Base-by-base conservation (phyloP, 106 monocot species). In the Acorus calamus region DNA sequence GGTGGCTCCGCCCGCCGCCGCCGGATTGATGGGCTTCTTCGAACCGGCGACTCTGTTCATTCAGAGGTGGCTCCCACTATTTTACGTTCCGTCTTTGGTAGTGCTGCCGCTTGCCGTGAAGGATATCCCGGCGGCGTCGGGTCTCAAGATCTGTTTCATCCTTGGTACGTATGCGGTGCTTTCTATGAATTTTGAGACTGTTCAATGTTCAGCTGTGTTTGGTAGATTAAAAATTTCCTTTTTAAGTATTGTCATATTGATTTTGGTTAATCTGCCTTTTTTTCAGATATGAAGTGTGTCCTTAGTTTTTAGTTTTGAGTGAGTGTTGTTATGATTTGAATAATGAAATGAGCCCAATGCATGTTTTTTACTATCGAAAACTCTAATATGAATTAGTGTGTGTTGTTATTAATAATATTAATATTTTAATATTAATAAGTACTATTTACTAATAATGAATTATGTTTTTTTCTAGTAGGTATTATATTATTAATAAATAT, bases 1-100 rank as follows among this genome's bases (percentile, higher is more conserved):
- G 2, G 44, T 69, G 2, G 76, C 57, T 52, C 96, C 96, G 0
- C 52, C 76, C 3, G 80, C 82, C 2, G 96, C 96, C 10, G 73
- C 65, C 57, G 68, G 68, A 3, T 44, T 87, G 58, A 66, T 73
- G 83, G 50, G 71, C 57, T 96, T 96, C 74, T 96, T 96, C 13
- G 83, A 90, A 69, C 96, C 96, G 2, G 96, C 96, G 0, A 81
- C 78, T 2, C 52, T 91, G 62, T 96, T 96, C 58, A 96, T 91
- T 43, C 96, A 96, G 84, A 79, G 91, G 59, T 96, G 90, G 86
- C 80, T 96, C 6, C 96, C 96, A 2, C 55, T 96, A 57, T 96
- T 96, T 60, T 96, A 91, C 42, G 96, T 96, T 4, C 96, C 96
- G 5, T 85, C 90, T 0, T 46, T 96, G 68, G 96, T 96, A 11